Conservation (phyloP, 257 asterid species). For the Rubia yunnanensis region DNA sequence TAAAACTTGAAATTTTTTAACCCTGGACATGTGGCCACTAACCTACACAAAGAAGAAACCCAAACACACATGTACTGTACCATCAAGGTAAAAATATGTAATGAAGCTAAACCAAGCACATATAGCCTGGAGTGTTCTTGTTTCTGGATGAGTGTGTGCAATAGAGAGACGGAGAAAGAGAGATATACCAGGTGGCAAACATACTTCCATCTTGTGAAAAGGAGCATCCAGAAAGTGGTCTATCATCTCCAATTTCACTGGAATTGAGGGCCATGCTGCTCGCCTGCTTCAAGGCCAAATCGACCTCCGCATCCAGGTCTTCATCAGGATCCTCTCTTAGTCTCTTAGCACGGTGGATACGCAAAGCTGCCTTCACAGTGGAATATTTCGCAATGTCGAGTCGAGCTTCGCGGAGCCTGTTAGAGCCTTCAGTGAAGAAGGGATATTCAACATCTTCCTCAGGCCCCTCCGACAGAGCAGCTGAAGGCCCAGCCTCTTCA, state of each 20-base stretch:
- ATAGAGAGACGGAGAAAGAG: slow-evolving; percentile 1
- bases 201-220: slow-evolving; percentile 69
- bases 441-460: too few species aligned
- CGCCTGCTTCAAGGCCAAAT: slow-evolving; percentile 76
- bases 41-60: background rate
- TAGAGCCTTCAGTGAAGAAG: slow-evolving; percentile 93
- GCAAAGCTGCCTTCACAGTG: slow-evolving; percentile 63
- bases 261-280: slow-evolving; percentile 47
- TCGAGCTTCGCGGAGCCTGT: slow-evolving; percentile 56
- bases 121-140: background rate
- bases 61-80: too few species aligned
- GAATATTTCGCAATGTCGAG: slow-evolving; percentile 70
- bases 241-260: slow-evolving; percentile 87
- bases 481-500: slow-evolving; percentile 59
- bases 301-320: slow-evolving; percentile 89
- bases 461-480: slow-evolving; percentile 30
- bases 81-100: background rate
- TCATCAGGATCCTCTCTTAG: slow-evolving; percentile 91
- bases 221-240: slow-evolving; percentile 92
- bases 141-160: background rate
- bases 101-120: background rate
- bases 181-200: slow-evolving; percentile 85
- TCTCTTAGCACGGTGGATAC: slow-evolving; percentile 76
- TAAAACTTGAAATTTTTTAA: too few species aligned
- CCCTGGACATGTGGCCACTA: background rate